Percentiles rank a stretch among this genome's conserved stretches.
phyloP scores from a whole-genome alignment of 2,329 filamentous ascomycete genomes.

The Botrytis galanthina region DNA sequence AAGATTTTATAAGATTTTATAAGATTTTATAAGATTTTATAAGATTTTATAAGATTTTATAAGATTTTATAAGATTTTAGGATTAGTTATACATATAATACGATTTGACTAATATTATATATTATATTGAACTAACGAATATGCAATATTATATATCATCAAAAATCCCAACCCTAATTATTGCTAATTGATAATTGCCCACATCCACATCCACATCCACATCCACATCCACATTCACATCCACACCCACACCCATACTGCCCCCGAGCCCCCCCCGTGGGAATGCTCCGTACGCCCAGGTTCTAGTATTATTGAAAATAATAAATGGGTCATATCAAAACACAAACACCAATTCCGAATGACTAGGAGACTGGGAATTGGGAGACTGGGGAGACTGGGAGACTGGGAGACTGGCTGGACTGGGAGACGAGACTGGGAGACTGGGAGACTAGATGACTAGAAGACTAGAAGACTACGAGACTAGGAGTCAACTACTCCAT shows the following conservation, averaged over 20 bases:
- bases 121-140: too few relatives aligned
- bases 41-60: too few relatives aligned
- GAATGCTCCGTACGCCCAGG: background rate
- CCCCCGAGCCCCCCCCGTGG: background rate
- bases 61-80: too few relatives aligned
- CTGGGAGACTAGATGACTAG: too few relatives aligned
- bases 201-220: background rate
- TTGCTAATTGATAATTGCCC: background rate
- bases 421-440: too few relatives aligned
- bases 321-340: constrained; percentile 3
- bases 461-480: background rate
- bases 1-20: too few relatives aligned
- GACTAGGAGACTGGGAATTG: background rate
- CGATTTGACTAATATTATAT: too few relatives aligned
- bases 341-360: background rate
- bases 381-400: too few relatives aligned
- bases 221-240: background rate
- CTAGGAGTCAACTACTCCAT: background rate
- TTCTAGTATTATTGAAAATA: background rate
- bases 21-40: too few relatives aligned
- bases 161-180: too few relatives aligned
- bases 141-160: too few relatives aligned
- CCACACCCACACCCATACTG: background rate
- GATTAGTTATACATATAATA: too few relatives aligned
- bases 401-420: background rate